These are phyloP conservation scores for Monosporozyma yasuniensis DNA, from an alignment of 805 yeast species.

Conservation along the genomic window DNA sequence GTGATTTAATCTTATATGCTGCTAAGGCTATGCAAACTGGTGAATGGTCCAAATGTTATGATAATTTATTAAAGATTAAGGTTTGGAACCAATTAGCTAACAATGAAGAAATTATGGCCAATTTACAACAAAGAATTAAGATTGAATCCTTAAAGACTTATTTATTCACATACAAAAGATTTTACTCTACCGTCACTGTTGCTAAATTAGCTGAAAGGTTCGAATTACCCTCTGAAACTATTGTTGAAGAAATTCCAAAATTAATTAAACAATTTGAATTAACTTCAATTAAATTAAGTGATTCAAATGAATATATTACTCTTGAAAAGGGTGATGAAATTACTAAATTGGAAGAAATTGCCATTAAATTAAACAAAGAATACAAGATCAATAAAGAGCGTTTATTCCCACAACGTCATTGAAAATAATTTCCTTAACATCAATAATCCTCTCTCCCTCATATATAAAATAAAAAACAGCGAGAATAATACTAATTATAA, in stretches of 20 bases:
- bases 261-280: slow-evolving; percentile 75
- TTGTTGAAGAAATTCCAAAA: slow-evolving; percentile 56
- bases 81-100: slow-evolving; percentile 82
- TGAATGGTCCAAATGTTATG: slow-evolving; percentile 75
- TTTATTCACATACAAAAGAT: slow-evolving; percentile 71
- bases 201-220: slow-evolving; percentile 57
- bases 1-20: slow-evolving; percentile 88
- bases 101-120: slow-evolving; percentile 52
- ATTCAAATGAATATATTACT: slow-evolving; percentile 49
- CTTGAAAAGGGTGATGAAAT: slow-evolving; percentile 73
- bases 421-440: background rate
- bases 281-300: slow-evolving; percentile 53
- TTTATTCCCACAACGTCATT: slow-evolving; percentile 11
- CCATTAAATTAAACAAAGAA: slow-evolving; percentile 53
- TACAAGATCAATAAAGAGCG: slow-evolving; percentile 29
- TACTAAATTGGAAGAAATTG: slow-evolving; percentile 78
- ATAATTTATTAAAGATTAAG: slow-evolving; percentile 46
- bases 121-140: slow-evolving; percentile 74
- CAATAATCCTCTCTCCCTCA: background rate
- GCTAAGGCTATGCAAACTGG: slow-evolving; percentile 82
- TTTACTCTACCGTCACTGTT: slow-evolving; percentile 67
- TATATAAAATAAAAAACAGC: no score
- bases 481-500: background rate
- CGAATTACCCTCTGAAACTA: slow-evolving; percentile 47
- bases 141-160: slow-evolving; percentile 89